Base-by-base conservation (phyloP, 257 asterid genomes). In the Nicotiana paniculata region DNA sequence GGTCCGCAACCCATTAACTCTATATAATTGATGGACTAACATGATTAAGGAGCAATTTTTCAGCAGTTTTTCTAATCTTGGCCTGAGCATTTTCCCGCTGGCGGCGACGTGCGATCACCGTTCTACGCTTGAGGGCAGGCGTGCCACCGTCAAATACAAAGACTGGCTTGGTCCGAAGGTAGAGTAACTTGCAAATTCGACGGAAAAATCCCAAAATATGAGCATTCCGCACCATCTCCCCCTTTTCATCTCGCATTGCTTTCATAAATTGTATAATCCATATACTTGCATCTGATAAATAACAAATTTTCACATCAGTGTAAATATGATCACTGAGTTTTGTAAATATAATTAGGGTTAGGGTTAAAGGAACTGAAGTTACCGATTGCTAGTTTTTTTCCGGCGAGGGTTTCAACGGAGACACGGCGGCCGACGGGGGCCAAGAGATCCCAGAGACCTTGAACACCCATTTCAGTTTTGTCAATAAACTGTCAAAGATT, bases 341-440 rank as follows among this genome's bases (percentile, higher is more conserved):
- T 24, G 2, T 35, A 18, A 0, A 9, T 16, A 37, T 6, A 28
- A 32, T 37, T 82, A 85, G 89, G 87, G 88, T 86, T 83, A 79
- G 89, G 87, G 83, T 39, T 81, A 11, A 55, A 80, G 57, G 59
- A 63, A 35, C 9, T n/a, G 68, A n/a, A 9, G 33, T 24, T 88
- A 95, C 99, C 97, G 80, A 95, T 95, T 24, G 98, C 98, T 86
- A 95, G 96, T 84, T 89, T 92, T 77, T 91, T 93, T 1, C 99
- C 98, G 84, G 98, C 86, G 48, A 95, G 97, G 77, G 97, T 95
- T 86, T 95, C 99, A 70, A 95, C 98, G 32, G 99, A 95, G 48
- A 95, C 99, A 62, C 99, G 96, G 84, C 99, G 98, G 77, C 99
- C 99, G 84, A 92, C 98, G 69, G 99, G 99, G 77, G 99, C 92